Percentiles rank a stretch among this genome's conserved stretches.
Conservation (phyloP, 192 early-diverging fungal species). For the Linderina pennispora region DNA sequence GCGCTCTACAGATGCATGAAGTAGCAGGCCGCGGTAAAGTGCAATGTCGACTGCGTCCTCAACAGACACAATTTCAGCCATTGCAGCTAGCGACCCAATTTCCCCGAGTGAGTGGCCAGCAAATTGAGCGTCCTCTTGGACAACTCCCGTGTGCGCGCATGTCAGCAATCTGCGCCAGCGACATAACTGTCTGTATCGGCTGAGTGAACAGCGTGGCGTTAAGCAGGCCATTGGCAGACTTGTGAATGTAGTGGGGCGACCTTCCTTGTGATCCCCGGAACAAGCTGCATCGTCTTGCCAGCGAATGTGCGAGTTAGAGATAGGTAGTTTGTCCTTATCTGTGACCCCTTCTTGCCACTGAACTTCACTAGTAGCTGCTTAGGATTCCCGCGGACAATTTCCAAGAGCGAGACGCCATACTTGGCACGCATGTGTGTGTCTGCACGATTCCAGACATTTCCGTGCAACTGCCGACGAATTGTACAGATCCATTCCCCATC, state of each 20-base stretch:
- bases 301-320: no score
- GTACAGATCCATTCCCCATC: constrained; percentile 98
- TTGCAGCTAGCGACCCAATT: constrained; percentile 74
- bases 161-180: constrained; percentile 80
- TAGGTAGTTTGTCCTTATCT: no score
- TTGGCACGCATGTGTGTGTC: constrained; percentile 73
- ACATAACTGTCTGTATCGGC: constrained; percentile 73
- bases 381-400: constrained; percentile 87
- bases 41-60: constrained; percentile 78
- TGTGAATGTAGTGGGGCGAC: constrained; percentile 76
- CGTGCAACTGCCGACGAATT: constrained; percentile 71
- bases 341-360: constrained; percentile 75
- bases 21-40: constrained; percentile 91
- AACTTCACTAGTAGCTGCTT: constrained; percentile 61
- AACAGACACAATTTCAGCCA: constrained; percentile 73
- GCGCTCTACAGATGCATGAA: constrained; percentile 83
- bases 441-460: constrained; percentile 85
- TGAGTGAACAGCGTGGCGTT: constrained; percentile 89
- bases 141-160: constrained; percentile 75
- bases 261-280: constrained; percentile 69
- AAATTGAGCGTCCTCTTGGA: constrained; percentile 70
- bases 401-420: constrained; percentile 85
- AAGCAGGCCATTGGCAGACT: constrained; percentile 70
- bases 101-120: constrained; percentile 90
- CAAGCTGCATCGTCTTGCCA: constrained; percentile 60